phyloP scores from a whole-genome alignment of 768 basidiomycete genomes.

The Leccinum boreale region DNA sequence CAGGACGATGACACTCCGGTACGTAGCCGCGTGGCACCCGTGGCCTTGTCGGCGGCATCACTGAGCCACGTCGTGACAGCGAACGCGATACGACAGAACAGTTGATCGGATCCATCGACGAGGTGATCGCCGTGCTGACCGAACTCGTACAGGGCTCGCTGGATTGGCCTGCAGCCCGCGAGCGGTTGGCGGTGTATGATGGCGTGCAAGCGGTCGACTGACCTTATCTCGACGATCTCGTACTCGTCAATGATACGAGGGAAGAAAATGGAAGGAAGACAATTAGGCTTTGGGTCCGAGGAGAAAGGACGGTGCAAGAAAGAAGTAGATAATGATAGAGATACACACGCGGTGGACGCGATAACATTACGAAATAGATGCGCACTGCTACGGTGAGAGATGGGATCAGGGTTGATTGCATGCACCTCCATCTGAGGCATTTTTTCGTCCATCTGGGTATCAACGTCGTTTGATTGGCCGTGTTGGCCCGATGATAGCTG shows the following conservation, averaged over 20 bases:
- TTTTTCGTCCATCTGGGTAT: neutral
- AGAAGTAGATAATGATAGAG: neutral
- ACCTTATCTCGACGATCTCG: neutral
- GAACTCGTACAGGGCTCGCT: slow-evolving; percentile 74
- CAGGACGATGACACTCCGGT: slow-evolving; percentile 92
- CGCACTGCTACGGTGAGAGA: neutral
- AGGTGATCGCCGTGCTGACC: slow-evolving; percentile 77
- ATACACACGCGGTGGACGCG: neutral
- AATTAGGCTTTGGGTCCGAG: slow-evolving; percentile 16
- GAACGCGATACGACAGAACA: slow-evolving; percentile 96
- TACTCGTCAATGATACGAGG: neutral
- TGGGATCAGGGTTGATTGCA: slow-evolving; percentile 1
- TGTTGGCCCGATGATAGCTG: neutral
- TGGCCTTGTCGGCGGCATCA: neutral
- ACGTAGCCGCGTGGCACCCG: slow-evolving; percentile 28
- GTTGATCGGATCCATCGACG: slow-evolving; percentile 85
- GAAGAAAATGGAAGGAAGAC: neutral
- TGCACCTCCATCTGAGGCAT: neutral
- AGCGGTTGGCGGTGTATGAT: slow-evolving; percentile 72
- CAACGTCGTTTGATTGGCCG: neutral
- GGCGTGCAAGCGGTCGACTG: slow-evolving; percentile 82
- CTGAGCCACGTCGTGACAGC: slow-evolving; percentile 37
- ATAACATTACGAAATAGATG: neutral
- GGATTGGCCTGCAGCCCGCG: slow-evolving; percentile 75
- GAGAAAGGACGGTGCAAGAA: slow-evolving; percentile 2